Evolutionary conservation across 495 filamentous ascomycete species (phyloP), one percentile per base, ranked within the genome.

Genomic region (Parachaetomium inaequale): DNA sequence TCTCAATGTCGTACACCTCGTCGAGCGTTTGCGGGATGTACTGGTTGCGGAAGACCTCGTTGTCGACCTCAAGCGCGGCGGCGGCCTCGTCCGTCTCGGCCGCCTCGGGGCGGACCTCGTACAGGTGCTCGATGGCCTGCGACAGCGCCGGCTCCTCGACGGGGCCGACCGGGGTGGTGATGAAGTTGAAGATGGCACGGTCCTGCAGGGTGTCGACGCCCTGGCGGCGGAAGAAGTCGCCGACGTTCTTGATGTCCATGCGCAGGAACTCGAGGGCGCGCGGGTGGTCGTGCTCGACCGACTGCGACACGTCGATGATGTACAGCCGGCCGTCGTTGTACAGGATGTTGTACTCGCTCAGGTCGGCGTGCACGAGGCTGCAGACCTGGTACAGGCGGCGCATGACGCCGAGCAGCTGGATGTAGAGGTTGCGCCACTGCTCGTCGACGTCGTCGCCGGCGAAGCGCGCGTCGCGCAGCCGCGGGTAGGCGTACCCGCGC

Each of bases 241-340:
- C 86, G 3, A 94, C 84, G 68, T 98, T 98, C 80, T 96, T 97
- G 74, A 98, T 89, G 73, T 98, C 94, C 91, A 96, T 97, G 21
- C 93, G 85, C 61, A 98, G 77, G 72, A 98, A 98, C 71, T 97
- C 92, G 21, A 95, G 79, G 34, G 88, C 91, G 61, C 89, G 81
- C 2, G 94, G 93, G 74, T 98, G 94, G 60, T 98, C 92, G 70
- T 96, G 92, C 77, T 97, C 94, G 29, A 98, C 94, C 68, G 87
- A 91, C 74, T 98, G 94, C 65, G 91, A 96, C 47, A 98, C 94
- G 78, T 98, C 94, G 67, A 98, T 98, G 69, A 98, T 87, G 80
- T 89, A 95, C 0, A 96, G 82, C 66, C 87, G 85, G 49, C 84
- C 80, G 66, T 92, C 82, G 74, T 96, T 85, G 76, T 95, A 98